Conservation (phyloP, 352 stramenopile species). For the Phytophthora capsici region DNA sequence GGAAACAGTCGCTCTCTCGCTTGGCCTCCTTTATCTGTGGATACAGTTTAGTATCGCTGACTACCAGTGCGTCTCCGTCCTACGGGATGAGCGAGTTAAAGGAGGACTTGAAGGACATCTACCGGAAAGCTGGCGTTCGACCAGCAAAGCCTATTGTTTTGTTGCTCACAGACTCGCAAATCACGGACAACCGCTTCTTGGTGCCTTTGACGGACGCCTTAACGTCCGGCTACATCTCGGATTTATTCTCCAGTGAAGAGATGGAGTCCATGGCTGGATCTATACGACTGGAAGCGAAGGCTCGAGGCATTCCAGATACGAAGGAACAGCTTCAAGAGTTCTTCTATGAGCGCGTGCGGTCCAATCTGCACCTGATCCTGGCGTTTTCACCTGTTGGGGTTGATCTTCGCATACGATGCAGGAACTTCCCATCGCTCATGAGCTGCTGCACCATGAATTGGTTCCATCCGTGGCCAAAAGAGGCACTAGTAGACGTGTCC, state of each 20-base stretch:
- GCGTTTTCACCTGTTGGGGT: constrained; percentile 86
- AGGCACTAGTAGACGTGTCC: constrained; percentile 88
- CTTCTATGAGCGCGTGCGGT: constrained; percentile 88
- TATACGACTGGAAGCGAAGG: constrained; percentile 85
- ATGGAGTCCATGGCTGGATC: constrained; percentile 86
- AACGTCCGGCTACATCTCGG: constrained; percentile 71
- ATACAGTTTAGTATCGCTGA: constrained; percentile 72
- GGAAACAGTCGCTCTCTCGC: constrained; percentile 92
- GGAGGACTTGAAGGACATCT: constrained; percentile 91
- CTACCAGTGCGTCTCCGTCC: constrained; percentile 51
- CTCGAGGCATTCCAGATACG: constrained; percentile 85
- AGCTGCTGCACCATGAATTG: constrained; percentile 84
- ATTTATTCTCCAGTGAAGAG: constrained; percentile 90
- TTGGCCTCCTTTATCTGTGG: constrained; percentile 90
- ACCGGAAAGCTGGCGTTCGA: constrained; percentile 85
- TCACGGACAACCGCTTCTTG: constrained; percentile 87
- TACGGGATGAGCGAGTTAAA: constrained; percentile 87
- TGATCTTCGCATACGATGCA: constrained; percentile 73
- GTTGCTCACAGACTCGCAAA: constrained; percentile 89
- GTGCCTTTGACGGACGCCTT: constrained; percentile 90
- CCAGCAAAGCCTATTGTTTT: constrained; percentile 88
- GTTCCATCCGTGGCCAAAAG: constrained; percentile 93
- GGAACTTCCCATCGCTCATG: constrained; percentile 84
- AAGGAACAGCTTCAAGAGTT: constrained; percentile 92
- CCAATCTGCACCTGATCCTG: constrained; percentile 89